phyloP scores from a whole-genome alignment of 345 rosid species.

The Pelargonium nanum region DNA sequence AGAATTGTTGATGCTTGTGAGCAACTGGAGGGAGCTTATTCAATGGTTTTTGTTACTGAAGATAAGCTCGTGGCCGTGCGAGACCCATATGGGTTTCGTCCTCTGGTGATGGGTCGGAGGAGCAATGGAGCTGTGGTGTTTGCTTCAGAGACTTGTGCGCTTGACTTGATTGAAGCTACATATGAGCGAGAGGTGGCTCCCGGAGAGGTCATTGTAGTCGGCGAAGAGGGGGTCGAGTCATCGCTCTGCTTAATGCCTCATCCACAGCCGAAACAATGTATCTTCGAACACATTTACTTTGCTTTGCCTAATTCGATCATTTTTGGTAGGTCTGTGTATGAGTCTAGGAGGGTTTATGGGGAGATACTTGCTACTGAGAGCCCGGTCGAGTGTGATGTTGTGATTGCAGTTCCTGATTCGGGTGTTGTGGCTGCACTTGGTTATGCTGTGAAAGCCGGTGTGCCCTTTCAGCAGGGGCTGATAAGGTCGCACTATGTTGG shows the following conservation, averaged over 20 bases:
- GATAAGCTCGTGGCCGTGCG: constrained; percentile 93
- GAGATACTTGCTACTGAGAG: constrained; percentile 73
- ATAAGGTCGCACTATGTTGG: constrained; percentile 95
- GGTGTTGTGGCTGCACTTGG: constrained; percentile 96
- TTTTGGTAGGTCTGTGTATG: constrained; percentile 79
- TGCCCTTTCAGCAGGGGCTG: constrained; percentile 74
- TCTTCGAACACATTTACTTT: constrained; percentile 89
- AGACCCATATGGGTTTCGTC: constrained; percentile 85
- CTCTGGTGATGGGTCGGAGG: constrained; percentile 91
- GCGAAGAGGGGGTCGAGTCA: constrained; percentile 61
- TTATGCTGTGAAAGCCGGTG: constrained; percentile 76
- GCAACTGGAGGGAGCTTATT: constrained; percentile 77
- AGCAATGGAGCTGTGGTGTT: constrained; percentile 87
- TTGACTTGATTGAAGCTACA: constrained; percentile 89
- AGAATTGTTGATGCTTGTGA: constrained; percentile 95
- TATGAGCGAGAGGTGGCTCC: constrained; percentile 91
- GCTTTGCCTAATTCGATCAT: constrained; percentile 77
- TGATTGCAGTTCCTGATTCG: constrained; percentile 93
- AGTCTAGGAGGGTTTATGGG: constrained; percentile 59
- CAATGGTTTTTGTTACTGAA: constrained; percentile 86
- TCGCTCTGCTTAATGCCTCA: constrained; percentile 67
- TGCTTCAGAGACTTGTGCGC: constrained; percentile 96
- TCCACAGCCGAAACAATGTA: constrained; percentile 73
- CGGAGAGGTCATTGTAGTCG: constrained; percentile 83
- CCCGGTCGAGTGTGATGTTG: constrained; percentile 85